Base-by-base conservation (phyloP, 805 yeast species). In the Trichomonascus vanleenenianus region DNA sequence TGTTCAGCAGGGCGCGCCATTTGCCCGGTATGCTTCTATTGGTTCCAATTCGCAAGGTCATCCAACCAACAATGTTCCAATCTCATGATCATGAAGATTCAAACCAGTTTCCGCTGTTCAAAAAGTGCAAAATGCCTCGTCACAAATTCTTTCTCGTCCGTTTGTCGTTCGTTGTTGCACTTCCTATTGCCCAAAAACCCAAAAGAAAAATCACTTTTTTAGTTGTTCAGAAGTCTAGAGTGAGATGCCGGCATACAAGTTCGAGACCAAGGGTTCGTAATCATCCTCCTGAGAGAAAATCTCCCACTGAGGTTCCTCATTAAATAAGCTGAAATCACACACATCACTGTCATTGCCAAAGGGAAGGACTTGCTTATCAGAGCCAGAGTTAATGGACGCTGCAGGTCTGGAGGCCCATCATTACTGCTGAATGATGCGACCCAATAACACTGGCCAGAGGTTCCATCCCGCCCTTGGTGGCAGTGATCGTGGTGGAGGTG, bases 361-460 rank as follows among this genome's bases (percentile, higher is more conserved):
- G 27, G 27, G 27, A 22, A 8, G 27, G 27, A 22, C 4, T 22
- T 22, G 27, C 27, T 22, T 22, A 22, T 22, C 27, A 22, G 8
- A 8, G 9, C 15, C 40, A 37, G 15, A 20, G 40, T 20, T 32
- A 32, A 14, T 18, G 31, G 41, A 39, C 41, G 42, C 42, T 30
- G 42, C 42, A 40, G 36, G 36, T 31, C 35, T 14, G 10, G 31
- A n/a, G 10, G 16, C 34, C 30, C 25, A 55, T 46, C 59, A 56
- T 48, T 57, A 37, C 60, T 56, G 60, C 60, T 56, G 60, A 56
- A 56, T 56, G 60, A 54, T 57, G 60, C 60, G 60, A 45, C 52
- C 47, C 57, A 43, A 45, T 38, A 45, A 46, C 44, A 18, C 16
- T 16, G 38, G 33, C 40, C n/a, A 34, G 39, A 41, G 43, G 41